phyloP scores from a whole-genome alignment of 179 eudicot species.

The Spinacia oleracea region DNA sequence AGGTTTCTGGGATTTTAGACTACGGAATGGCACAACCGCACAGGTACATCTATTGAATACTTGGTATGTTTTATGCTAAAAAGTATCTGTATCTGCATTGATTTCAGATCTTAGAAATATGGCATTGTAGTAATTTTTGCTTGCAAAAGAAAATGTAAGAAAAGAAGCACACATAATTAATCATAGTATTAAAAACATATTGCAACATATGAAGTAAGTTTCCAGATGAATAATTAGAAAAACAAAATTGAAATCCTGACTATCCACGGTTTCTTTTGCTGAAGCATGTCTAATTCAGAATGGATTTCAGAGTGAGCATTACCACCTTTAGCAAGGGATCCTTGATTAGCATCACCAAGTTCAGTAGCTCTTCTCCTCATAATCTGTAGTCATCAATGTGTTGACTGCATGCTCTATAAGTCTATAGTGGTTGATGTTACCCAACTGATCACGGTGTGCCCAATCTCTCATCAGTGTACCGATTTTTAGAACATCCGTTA shows the following conservation, averaged over 20 bases:
- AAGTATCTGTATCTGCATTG: no score
- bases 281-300: neutral
- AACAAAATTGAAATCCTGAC: neutral
- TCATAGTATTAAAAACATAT: no score
- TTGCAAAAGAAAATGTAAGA: no score
- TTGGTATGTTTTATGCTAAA: no score
- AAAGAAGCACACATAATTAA: no score
- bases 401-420: slow-evolving; percentile 33
- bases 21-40: neutral
- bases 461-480: slow-evolving; percentile 39
- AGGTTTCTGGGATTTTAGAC: neutral
- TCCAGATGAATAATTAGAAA: neutral
- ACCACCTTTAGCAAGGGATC: slow-evolving; percentile 20
- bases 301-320: neutral
- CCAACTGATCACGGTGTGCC: slow-evolving; percentile 24
- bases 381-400: slow-evolving; percentile 40
- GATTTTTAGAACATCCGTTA: slow-evolving; percentile 34
- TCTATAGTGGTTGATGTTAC: slow-evolving; percentile 25
- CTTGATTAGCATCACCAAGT: slow-evolving; percentile 18
- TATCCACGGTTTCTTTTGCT: neutral
- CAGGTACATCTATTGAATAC: neutral
- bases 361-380: slow-evolving; percentile 41
- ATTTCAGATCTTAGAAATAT: neutral
- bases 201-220: no score
- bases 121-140: neutral